Conservation (phyloP, 345 rosid species). For the Salix dunnii region DNA sequence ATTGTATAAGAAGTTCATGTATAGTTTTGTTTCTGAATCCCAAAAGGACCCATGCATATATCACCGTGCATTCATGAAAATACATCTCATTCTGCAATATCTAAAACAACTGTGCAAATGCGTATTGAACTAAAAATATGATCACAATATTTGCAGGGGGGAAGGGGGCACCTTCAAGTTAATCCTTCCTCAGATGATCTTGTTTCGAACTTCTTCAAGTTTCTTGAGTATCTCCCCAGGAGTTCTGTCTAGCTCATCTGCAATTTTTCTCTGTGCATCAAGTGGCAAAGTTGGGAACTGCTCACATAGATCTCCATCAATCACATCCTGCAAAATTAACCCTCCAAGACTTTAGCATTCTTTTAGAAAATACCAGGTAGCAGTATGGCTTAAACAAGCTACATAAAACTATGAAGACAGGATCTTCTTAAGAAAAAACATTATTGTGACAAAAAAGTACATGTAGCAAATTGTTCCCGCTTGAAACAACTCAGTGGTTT, state of each 20-base stretch:
- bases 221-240: conserved; percentile 97
- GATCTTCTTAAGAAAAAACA: not conserved
- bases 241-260: conserved; percentile 89
- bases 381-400: not conserved
- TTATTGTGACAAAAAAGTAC: not conserved
- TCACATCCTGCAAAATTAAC: conserved; percentile 69
- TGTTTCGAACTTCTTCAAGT: conserved; percentile 89
- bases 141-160: not conserved
- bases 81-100: not conserved
- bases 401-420: not conserved
- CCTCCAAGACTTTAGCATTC: conserved; percentile 10
- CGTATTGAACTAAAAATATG: not conserved
- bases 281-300: conserved; percentile 87
- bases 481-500: not conserved
- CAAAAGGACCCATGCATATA: not conserved
- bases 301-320: conserved; percentile 96
- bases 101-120: not conserved
- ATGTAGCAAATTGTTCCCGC: not conserved
- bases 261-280: conserved; percentile 87
- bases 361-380: not conserved
- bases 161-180: conserved; percentile 8
- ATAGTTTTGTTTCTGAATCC: not conserved
- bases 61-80: not conserved
- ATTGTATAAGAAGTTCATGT: not conserved
- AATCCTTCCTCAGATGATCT: conserved; percentile 46